Conservation (phyloP, 2,329 filamentous ascomycete genomes). For the Endoconidiophora laricicola region DNA sequence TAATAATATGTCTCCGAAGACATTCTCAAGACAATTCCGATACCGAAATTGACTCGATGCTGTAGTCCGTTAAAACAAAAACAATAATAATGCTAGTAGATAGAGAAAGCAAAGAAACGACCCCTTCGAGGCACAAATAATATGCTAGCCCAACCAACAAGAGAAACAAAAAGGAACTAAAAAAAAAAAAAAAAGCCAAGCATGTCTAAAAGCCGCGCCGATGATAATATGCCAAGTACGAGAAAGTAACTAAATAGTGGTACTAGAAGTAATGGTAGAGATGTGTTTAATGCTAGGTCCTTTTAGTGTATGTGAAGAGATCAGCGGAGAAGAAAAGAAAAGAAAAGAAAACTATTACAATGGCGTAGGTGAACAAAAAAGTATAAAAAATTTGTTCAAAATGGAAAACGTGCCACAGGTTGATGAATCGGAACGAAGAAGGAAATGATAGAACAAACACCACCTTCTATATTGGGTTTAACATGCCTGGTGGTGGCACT, state of each 20-base stretch:
- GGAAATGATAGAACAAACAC: not conserved
- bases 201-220: not conserved
- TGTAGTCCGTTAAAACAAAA: too few species aligned
- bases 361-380: not conserved
- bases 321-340: not conserved
- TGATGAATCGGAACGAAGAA: not conserved
- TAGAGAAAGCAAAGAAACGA: not conserved
- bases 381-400: not conserved
- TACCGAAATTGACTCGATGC: too few species aligned
- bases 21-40: too few species aligned
- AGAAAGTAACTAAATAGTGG: not conserved
- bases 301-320: too few species aligned
- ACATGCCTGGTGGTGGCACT: constrained; percentile 24
- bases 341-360: not conserved
- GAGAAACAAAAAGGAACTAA: not conserved
- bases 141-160: too few species aligned
- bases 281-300: too few species aligned
- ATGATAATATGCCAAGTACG: not conserved
- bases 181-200: not conserved
- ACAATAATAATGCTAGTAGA: not conserved
- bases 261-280: constrained; percentile 1
- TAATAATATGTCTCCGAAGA: too few species aligned
- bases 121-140: too few species aligned
- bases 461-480: constrained; percentile 25
- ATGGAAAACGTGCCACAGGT: not conserved